Conservation (phyloP, 2,329 filamentous ascomycete species). For the Xylaria sp. region DNA sequence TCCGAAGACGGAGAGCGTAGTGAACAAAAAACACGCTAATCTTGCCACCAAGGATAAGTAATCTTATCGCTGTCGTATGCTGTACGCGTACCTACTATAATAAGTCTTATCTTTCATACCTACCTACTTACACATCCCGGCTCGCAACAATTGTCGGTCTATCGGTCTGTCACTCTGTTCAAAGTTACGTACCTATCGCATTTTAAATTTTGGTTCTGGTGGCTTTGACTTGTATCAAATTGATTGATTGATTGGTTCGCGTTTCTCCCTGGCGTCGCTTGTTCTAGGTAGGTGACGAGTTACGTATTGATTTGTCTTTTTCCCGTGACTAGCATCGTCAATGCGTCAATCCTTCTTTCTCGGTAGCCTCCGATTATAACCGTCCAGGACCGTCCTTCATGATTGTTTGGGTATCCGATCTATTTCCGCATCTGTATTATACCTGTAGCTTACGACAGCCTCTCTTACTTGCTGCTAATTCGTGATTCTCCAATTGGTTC, state of each 20-base stretch:
- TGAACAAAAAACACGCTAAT: neutral
- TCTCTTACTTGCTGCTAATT: neutral
- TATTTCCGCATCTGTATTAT: constrained; percentile 5
- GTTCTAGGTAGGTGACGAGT: neutral
- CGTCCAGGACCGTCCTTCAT: neutral
- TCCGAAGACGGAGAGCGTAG: constrained; percentile 5
- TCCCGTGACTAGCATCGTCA: constrained; percentile 13
- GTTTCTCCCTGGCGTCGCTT: too few relatives aligned
- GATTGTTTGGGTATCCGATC: neutral
- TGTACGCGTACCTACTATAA: too few relatives aligned
- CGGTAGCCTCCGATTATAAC: constrained; percentile 13
- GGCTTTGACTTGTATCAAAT: neutral
- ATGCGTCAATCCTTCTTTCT: constrained; percentile 4
- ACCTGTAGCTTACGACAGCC: neutral
- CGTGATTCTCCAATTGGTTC: neutral
- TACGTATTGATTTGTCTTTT: constrained; percentile 24
- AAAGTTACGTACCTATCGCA: neutral
- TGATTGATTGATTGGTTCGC: constrained; percentile 2
- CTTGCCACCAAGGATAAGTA: too few relatives aligned
- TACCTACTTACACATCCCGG: too few relatives aligned
- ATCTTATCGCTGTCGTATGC: constrained; percentile 1
- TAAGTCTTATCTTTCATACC: neutral
- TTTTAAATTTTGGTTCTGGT: neutral
- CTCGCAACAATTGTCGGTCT: neutral
- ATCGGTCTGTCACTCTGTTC: neutral